A percentile compares a stretch with the other conserved stretches of the same genome.
Conservation (phyloP, 148 eudicot genomes). For the Simmondsia chinensis region DNA sequence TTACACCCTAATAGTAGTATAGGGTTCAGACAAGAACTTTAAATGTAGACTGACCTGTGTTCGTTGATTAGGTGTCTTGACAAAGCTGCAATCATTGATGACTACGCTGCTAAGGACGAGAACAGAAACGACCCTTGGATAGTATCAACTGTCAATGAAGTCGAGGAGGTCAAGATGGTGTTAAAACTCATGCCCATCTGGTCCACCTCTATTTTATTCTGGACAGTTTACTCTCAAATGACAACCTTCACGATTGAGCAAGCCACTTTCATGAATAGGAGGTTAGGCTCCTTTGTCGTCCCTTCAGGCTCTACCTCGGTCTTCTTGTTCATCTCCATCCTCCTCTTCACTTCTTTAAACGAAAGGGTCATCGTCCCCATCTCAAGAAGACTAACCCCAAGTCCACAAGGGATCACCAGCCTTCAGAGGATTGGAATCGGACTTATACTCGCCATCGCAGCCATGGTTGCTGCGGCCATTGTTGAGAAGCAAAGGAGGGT, state of each 20-base stretch:
- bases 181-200: slow-evolving; percentile 79
- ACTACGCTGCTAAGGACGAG: slow-evolving; percentile 27
- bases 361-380: slow-evolving; percentile 63
- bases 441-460: slow-evolving; percentile 43
- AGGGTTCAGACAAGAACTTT: too few species aligned
- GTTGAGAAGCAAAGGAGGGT: slow-evolving; percentile 61
- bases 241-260: slow-evolving; percentile 95
- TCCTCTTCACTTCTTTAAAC: slow-evolving; percentile 76
- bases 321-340: slow-evolving; percentile 77
- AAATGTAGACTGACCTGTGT: background rate
- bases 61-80: slow-evolving; percentile 59
- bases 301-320: slow-evolving; percentile 85
- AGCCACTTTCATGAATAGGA: slow-evolving; percentile 90
- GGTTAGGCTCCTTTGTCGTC: slow-evolving; percentile 47
- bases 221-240: slow-evolving; percentile 99
- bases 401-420: slow-evolving; percentile 56
- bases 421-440: slow-evolving; percentile 84
- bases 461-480: slow-evolving; percentile 65
- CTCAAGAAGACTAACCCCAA: slow-evolving; percentile 61
- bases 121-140: slow-evolving; percentile 44
- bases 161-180: slow-evolving; percentile 96
- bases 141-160: slow-evolving; percentile 79
- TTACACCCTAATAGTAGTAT: too few species aligned
- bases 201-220: slow-evolving; percentile 89
- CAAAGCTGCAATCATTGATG: slow-evolving; percentile 80